Evolutionary conservation across 441 rosid genomes (phyloP).

Genomic region (Flueggea neowawraea): DNA sequence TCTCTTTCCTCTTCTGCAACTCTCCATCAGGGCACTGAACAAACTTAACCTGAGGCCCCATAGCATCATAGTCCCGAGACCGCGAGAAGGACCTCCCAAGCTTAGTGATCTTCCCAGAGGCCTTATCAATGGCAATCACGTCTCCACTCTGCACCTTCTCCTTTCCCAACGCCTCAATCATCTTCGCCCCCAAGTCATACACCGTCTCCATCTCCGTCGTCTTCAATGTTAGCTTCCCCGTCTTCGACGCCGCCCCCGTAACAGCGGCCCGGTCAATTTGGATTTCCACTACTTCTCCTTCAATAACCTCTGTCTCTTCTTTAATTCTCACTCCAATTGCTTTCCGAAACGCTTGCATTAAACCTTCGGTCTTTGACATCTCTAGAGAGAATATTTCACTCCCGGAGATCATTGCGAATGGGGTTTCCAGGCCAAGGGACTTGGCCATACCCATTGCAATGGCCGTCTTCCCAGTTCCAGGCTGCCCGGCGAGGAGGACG

Average conservation of each 20-base stretch:
- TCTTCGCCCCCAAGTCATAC: constrained; percentile 88
- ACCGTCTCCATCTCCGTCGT: constrained; percentile 96
- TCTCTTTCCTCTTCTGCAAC: constrained; percentile 94
- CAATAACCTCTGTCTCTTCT: constrained; percentile 83
- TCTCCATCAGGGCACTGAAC: constrained; percentile 98
- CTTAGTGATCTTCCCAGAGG: constrained; percentile 81
- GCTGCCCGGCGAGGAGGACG: constrained; percentile 86
- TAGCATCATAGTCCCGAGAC: constrained; percentile 92
- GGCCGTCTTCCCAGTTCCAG: constrained; percentile 94
- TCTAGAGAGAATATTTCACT: constrained; percentile 90
- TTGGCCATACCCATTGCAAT: constrained; percentile 99
- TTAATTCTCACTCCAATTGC: constrained; percentile 88
- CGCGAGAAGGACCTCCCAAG: constrained; percentile 89
- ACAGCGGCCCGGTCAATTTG: constrained; percentile 85
- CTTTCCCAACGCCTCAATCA: constrained; percentile 85
- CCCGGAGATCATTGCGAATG: constrained; percentile 89
- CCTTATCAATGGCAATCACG: constrained; percentile 85
- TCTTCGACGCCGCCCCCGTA: constrained; percentile 76
- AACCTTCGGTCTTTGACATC: constrained; percentile 91
- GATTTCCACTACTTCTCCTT: constrained; percentile 91
- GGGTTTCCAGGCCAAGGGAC: constrained; percentile 89
- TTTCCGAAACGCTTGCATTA: constrained; percentile 78
- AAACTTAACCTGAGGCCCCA: constrained; percentile 95
- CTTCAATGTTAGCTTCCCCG: constrained; percentile 85
- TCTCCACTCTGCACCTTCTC: constrained; percentile 97